Percentiles rank a stretch among this genome's conserved stretches.
Evolutionary conservation across 2,329 filamentous ascomycete species (phyloP).

Genomic region (Aureobasidium namibiae): DNA sequence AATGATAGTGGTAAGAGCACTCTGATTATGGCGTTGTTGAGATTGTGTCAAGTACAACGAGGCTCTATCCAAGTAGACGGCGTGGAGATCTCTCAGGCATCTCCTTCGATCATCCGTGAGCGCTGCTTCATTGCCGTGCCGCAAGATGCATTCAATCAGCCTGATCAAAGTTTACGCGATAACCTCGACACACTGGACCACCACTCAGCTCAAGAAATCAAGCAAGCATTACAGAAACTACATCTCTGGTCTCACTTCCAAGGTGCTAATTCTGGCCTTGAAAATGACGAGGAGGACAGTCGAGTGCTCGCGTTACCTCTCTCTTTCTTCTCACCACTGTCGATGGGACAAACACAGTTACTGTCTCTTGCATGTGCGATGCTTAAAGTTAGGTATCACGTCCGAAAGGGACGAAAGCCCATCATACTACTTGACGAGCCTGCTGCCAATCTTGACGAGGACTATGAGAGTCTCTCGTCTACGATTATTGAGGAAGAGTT

Average conservation of each 20-base stretch:
- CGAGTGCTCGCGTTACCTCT: constrained; percentile 17
- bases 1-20: constrained; percentile 42
- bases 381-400: constrained; percentile 26
- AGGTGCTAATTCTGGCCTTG: constrained; percentile 24
- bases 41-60: constrained; percentile 37
- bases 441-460: constrained; percentile 11
- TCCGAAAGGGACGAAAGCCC: not conserved
- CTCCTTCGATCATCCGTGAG: constrained; percentile 35
- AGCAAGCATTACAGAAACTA: constrained; percentile 37
- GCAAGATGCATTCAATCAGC: constrained; percentile 44
- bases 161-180: constrained; percentile 35
- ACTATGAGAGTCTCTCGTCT: not conserved
- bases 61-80: constrained; percentile 41
- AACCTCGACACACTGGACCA: constrained; percentile 38
- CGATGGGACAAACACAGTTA: constrained; percentile 43
- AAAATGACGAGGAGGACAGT: constrained; percentile 25
- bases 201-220: constrained; percentile 31
- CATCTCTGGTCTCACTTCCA: constrained; percentile 26
- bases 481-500: constrained; percentile 31
- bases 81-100: constrained; percentile 37
- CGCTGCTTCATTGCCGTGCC: constrained; percentile 36
- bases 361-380: constrained; percentile 41
- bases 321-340: constrained; percentile 17
- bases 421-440: constrained; percentile 32
- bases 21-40: constrained; percentile 39